Percentiles rank a stretch among this genome's conserved stretches.
Evolutionary conservation across 352 stramenopile species (phyloP).

Genomic region (Thraustochytrium striatum): DNA sequence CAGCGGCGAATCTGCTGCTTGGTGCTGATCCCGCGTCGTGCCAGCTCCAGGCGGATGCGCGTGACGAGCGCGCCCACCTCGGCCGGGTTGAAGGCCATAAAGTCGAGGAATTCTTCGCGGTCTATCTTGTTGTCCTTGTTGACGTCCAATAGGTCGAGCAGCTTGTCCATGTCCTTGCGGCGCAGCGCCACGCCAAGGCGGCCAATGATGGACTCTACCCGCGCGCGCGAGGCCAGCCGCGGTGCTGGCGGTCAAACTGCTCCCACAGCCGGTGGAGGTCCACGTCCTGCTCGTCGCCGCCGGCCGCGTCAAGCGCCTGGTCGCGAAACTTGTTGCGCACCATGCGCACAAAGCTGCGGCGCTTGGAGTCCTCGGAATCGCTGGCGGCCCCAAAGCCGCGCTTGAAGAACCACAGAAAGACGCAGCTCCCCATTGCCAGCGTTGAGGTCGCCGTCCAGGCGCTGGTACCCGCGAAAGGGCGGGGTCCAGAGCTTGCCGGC

Average conservation of each 20-base stretch:
- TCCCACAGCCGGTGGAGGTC: slow-evolving; percentile 38
- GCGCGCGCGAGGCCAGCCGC: slow-evolving; percentile 1
- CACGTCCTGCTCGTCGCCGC: background rate
- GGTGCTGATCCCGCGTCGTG: background rate
- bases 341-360: background rate
- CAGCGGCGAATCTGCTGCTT: background rate
- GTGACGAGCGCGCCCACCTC: background rate
- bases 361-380: background rate
- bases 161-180: background rate
- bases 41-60: background rate
- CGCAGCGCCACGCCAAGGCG: background rate
- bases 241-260: slow-evolving; percentile 7
- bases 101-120: slow-evolving; percentile 32
- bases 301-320: background rate
- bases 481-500: slow-evolving; percentile 46
- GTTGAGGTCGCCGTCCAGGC: slow-evolving; percentile 46
- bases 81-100: slow-evolving; percentile 40
- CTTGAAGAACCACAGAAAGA: slow-evolving; percentile 47
- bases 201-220: background rate
- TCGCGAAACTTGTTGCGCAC: slow-evolving; percentile 13
- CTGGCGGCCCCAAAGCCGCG: background rate
- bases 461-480: slow-evolving; percentile 39
- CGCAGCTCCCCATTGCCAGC: slow-evolving; percentile 30
- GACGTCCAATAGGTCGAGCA: slow-evolving; percentile 19
- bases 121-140: slow-evolving; percentile 18